phyloP scores from a whole-genome alignment of 2,329 filamentous ascomycete species.

The Myriosclerotinia curreyana region DNA sequence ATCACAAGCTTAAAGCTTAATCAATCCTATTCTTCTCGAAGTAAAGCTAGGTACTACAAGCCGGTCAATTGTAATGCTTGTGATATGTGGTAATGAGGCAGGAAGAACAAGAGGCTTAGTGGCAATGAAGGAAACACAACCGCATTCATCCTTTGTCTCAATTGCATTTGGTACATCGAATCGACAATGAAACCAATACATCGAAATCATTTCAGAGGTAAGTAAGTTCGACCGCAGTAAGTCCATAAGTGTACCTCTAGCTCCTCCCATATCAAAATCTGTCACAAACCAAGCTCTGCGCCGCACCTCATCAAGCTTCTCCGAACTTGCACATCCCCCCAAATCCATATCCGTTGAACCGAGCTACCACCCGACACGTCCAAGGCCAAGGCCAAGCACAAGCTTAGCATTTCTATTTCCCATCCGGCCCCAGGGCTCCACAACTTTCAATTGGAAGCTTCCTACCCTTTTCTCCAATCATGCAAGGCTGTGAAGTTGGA shows the following conservation, averaged over 20 bases:
- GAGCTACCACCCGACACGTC: conserved; percentile 14
- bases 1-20: too few relatives aligned
- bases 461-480: conserved; percentile 10
- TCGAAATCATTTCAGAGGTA: neutral
- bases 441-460: conserved; percentile 11
- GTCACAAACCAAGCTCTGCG: neutral
- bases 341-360: conserved; percentile 20
- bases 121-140: conserved; percentile 6
- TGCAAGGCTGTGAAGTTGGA: conserved; percentile 16
- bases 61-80: neutral
- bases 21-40: too few relatives aligned
- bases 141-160: conserved; percentile 20
- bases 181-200: conserved; percentile 3
- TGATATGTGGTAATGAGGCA: neutral
- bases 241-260: neutral
- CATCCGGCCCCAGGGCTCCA: conserved; percentile 11
- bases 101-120: neutral
- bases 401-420: conserved; percentile 14
- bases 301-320: neutral
- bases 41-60: conserved; percentile 6
- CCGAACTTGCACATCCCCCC: neutral
- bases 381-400: conserved; percentile 20
- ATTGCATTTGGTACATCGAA: conserved; percentile 7
- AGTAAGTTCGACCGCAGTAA: neutral
- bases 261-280: too few relatives aligned